These are phyloP conservation scores for Melampsora medusae DNA, from an alignment of 1,284 basidiomycete genomes.

Conservation along the genomic window DNA sequence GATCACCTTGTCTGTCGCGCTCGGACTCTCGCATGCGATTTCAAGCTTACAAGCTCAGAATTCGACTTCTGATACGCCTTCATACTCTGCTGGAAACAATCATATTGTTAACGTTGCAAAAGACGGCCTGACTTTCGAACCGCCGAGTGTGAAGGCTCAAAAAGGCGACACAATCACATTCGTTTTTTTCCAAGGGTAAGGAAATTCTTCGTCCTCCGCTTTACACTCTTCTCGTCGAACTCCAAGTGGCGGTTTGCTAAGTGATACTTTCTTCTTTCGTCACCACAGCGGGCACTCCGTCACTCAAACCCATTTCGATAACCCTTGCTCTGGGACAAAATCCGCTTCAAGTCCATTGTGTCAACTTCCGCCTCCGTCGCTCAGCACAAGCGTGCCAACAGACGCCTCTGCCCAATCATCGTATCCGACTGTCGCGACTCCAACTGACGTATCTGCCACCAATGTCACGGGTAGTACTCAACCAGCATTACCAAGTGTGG, in stretches of 20 bases:
- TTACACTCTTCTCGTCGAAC: background rate
- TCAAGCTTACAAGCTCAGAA: slow-evolving; percentile 4
- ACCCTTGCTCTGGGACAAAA: slow-evolving; percentile 38
- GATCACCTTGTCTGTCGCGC: background rate
- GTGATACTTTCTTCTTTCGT: background rate
- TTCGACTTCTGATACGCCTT: background rate
- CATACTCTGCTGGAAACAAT: background rate
- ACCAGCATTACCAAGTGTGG: background rate
- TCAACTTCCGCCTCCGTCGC: background rate
- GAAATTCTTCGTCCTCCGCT: background rate
- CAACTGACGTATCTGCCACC: slow-evolving; percentile 1
- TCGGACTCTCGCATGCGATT: background rate
- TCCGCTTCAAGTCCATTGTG: slow-evolving; percentile 29
- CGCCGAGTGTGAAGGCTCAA: slow-evolving; percentile 21
- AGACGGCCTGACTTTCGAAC: slow-evolving; percentile 16
- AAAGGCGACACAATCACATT: slow-evolving; percentile 41
- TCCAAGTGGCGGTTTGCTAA: background rate
- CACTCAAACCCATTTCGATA: slow-evolving; percentile 39
- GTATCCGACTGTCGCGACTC: background rate
- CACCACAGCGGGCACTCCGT: slow-evolving; percentile 31
- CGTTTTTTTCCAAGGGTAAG: slow-evolving; percentile 35
- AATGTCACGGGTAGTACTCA: slow-evolving; percentile 12
- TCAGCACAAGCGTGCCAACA: background rate
- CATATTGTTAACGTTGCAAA: slow-evolving; percentile 33
- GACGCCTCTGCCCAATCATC: slow-evolving; percentile 7